A percentile compares a stretch with the other conserved stretches of the same genome.
These are phyloP conservation scores for Mycena floridula DNA, from an alignment of 768 basidiomycete genomes.

Conservation along the genomic window DNA sequence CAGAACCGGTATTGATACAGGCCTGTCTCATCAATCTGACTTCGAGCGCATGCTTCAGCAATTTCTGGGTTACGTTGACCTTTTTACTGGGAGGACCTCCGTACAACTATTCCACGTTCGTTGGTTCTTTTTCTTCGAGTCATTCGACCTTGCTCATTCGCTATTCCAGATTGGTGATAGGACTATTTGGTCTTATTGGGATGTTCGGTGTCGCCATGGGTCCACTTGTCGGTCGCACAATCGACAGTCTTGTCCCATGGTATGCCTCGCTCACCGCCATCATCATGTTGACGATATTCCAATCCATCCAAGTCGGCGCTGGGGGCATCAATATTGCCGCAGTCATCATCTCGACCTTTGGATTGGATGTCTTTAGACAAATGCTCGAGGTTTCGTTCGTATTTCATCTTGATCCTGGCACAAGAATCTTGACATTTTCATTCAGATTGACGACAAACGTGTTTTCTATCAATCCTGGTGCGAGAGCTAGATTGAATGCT, in stretches of 20 bases:
- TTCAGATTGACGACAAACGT: not conserved
- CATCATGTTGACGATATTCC: slow-evolving; percentile 40
- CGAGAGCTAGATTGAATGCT: slow-evolving; percentile 55
- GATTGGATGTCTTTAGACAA: slow-evolving; percentile 23
- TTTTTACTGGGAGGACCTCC: slow-evolving; percentile 76
- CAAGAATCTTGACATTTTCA: slow-evolving; percentile 19
- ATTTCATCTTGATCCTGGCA: too few species aligned
- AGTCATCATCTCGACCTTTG: slow-evolving; percentile 33
- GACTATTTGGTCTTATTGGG: slow-evolving; percentile 71
- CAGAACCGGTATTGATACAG: slow-evolving; percentile 77
- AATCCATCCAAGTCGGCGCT: slow-evolving; percentile 60
- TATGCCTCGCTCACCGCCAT: slow-evolving; percentile 60
- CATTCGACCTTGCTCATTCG: slow-evolving; percentile 1
- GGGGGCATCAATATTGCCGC: slow-evolving; percentile 67
- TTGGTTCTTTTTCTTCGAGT: slow-evolving; percentile 8
- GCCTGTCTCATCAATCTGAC: slow-evolving; percentile 53
- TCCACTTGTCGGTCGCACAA: slow-evolving; percentile 59
- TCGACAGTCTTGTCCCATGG: slow-evolving; percentile 76
- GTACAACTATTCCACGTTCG: slow-evolving; percentile 70
- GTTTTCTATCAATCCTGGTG: slow-evolving; percentile 21
- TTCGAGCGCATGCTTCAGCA: slow-evolving; percentile 52
- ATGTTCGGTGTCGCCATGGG: slow-evolving; percentile 65
- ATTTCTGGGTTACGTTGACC: slow-evolving; percentile 72
- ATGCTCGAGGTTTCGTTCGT: slow-evolving; percentile 44
- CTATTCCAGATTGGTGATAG: slow-evolving; percentile 42